Evolutionary conservation across 371 early-diverging fungal species (phyloP), one percentile per base, ranked within the genome.

Genomic region (Circinella minor): DNA sequence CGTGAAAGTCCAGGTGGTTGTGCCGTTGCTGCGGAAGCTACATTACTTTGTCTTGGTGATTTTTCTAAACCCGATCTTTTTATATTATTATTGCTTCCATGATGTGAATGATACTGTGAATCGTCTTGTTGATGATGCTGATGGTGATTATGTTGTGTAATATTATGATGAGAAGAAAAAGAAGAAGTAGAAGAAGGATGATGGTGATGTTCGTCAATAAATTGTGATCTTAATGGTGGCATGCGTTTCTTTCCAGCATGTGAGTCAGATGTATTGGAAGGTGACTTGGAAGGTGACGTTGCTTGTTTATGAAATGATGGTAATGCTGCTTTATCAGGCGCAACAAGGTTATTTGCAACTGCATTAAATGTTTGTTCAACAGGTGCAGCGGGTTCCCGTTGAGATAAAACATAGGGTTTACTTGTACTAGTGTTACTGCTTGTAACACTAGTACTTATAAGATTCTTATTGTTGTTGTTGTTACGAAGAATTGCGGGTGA

Each of bases 361-460:
- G 83, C 80, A 76, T 78, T 75, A 17, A 80, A 74, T 34, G 72
- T 73, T 46, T 80, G 80, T 47, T 73, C 78, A 3, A 82, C 63
- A 34, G 83, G 83, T 10, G 69, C 80, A 9, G 83, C 83, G 2
- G 69, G 55, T 20, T 54, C 48, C 43, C 55, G 57, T 10, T 68
- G 63, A 5, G 69, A 69, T 15, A 73, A 66, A 27, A 66, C 43
- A 51, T 61, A 71, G 15, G 51, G 51, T 51, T 51, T 51, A n/a
- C 51, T 51, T 14, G 51, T 15, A 27, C 27, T 27, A 51, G n/a
- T 51, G 15, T 11, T 43, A 43, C 43, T 51, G 15, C 51, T 51
- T 14, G 51, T 5, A 43, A 6, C 11, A 51, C 14, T 51, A 4
- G 51, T 51, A 27, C 27, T 27, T 51, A 6, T 17, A 8, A 51